Conservation (phyloP, 2,329 filamentous ascomycete species). For the Chaetomiaceae sp. region DNA sequence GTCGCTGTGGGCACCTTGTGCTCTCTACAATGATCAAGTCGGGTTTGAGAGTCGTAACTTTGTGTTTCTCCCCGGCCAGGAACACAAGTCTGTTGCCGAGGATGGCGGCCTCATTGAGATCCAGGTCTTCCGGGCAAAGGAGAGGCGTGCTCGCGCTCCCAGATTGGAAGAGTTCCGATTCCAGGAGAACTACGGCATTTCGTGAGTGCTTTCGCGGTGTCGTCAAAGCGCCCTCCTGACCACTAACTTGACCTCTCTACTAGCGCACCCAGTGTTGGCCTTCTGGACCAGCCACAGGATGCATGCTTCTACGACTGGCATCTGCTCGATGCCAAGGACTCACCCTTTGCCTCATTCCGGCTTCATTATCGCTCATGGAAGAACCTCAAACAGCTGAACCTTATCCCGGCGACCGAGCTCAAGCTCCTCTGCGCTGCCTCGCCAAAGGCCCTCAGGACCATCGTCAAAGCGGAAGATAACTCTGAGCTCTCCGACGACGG, state of each 20-base stretch:
- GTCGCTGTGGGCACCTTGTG: slow-evolving; percentile 47
- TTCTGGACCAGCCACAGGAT: slow-evolving; percentile 49
- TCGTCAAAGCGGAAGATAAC: neutral
- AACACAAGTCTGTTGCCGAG: slow-evolving; percentile 40
- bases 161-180: slow-evolving; percentile 41
- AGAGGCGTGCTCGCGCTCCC: slow-evolving; percentile 41
- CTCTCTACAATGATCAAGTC: slow-evolving; percentile 37
- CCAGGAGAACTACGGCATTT: slow-evolving; percentile 50
- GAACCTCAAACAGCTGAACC: slow-evolving; percentile 44
- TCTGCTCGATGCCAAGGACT: slow-evolving; percentile 47
- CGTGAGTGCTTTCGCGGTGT: slow-evolving; percentile 41
- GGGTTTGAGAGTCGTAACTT: slow-evolving; percentile 50
- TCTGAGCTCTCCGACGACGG: neutral
- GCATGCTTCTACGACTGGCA: slow-evolving; percentile 50
- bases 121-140: slow-evolving; percentile 48
- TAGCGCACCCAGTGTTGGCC: slow-evolving; percentile 50
- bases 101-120: slow-evolving; percentile 55
- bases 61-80: slow-evolving; percentile 40
- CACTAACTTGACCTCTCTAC: slow-evolving; percentile 28
- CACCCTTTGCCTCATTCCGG: slow-evolving; percentile 49
- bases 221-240: too few species aligned
- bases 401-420: slow-evolving; percentile 37
- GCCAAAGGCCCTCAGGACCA: slow-evolving; percentile 5
- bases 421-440: slow-evolving; percentile 11
- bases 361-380: slow-evolving; percentile 55